Percentiles rank a stretch among this genome's conserved stretches.
These are phyloP conservation scores for Jimgerdemannia flammicorona DNA, from an alignment of 192 early-diverging fungal genomes.

Conservation along the genomic window DNA sequence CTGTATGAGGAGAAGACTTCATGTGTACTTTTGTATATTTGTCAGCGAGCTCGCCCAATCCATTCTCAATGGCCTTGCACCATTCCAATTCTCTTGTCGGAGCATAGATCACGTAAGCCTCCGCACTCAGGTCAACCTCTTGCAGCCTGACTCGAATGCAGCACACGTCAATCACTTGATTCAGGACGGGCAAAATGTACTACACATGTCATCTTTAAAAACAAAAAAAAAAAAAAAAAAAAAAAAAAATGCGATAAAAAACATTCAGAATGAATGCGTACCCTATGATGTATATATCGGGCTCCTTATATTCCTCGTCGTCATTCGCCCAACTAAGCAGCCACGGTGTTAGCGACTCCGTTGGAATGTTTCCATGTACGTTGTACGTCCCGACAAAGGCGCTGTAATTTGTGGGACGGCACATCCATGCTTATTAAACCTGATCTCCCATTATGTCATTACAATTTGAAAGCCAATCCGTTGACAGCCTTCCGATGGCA, in stretches of 20 bases:
- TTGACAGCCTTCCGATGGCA: too few species aligned
- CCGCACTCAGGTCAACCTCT: conserved; percentile 82
- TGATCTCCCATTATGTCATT: neutral
- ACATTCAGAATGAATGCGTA: conserved; percentile 22
- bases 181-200: conserved; percentile 1
- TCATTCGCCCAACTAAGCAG: conserved; percentile 39
- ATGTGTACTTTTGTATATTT: conserved; percentile 57
- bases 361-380: conserved; percentile 71
- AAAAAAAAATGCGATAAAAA: neutral
- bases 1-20: neutral
- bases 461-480: too few species aligned
- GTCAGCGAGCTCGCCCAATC: conserved; percentile 46
- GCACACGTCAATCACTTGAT: neutral
- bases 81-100: conserved; percentile 77
- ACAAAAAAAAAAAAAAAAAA: neutral
- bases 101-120: conserved; percentile 84
- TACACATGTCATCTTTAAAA: conserved; percentile 3
- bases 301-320: conserved; percentile 33
- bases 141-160: conserved; percentile 62
- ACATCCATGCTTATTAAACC: neutral
- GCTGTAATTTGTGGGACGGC: conserved; percentile 16
- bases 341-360: conserved; percentile 62
- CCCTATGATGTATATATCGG: conserved; percentile 73
- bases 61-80: conserved; percentile 66
- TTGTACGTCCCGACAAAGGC: conserved; percentile 90